Percentiles rank a stretch among this genome's conserved stretches.
These are phyloP conservation scores for Dryas drummondii DNA, from an alignment of 306 rosid genomes.

Conservation along the genomic window DNA sequence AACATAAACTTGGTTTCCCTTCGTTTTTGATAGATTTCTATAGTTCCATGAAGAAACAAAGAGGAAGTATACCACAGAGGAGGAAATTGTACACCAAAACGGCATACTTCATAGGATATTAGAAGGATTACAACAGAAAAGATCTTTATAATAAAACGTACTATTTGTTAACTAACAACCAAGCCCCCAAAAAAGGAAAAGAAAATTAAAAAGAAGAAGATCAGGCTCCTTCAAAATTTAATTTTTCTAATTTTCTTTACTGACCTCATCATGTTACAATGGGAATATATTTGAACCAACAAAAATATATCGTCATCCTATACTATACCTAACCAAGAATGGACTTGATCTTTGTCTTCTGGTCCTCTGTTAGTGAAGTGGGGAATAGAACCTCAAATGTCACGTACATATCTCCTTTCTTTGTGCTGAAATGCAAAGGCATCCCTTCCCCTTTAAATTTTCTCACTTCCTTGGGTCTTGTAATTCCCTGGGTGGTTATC, in stretches of 20 bases:
- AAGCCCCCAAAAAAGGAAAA: not conserved
- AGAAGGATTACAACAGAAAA: slow-evolving; percentile 12
- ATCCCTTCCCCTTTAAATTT: slow-evolving; percentile 96
- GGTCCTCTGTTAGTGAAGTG: slow-evolving; percentile 70
- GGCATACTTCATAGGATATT: not conserved
- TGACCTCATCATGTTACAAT: slow-evolving; percentile 31
- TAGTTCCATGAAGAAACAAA: not conserved
- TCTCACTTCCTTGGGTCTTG: slow-evolving; percentile 86
- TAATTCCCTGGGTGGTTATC: slow-evolving; percentile 63
- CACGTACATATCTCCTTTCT: slow-evolving; percentile 86
- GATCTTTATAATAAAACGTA: slow-evolving; percentile 10
- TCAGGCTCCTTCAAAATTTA: slow-evolving; percentile 6
- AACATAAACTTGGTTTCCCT: not conserved
- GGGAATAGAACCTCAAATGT: slow-evolving; percentile 89
- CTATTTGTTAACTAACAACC: not conserved
- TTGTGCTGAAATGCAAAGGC: slow-evolving; percentile 86
- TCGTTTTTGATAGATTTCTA: not conserved
- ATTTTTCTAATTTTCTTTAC: slow-evolving; percentile 28
- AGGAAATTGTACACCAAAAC: not conserved
- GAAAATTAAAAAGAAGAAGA: not conserved
- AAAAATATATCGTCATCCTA: slow-evolving; percentile 24
- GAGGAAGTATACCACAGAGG: not conserved
- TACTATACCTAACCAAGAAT: slow-evolving; percentile 57
- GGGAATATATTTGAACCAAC: slow-evolving; percentile 17
- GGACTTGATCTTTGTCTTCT: slow-evolving; percentile 66